phyloP scores from a whole-genome alignment of 2,329 filamentous ascomycete genomes.

The Cercospora zeae-maydis region DNA sequence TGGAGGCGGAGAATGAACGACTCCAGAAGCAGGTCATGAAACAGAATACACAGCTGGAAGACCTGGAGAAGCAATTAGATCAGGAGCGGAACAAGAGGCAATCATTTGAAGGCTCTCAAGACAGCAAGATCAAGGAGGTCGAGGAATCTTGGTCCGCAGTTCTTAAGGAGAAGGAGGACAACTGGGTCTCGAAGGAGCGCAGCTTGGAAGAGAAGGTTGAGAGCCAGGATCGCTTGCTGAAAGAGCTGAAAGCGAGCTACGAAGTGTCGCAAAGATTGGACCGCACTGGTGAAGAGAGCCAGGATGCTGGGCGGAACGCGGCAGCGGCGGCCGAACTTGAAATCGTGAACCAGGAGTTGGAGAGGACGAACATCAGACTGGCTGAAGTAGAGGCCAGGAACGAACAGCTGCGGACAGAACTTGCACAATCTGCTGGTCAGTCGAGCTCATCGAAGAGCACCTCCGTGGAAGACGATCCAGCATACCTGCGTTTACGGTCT shows the following conservation, averaged over 20 bases:
- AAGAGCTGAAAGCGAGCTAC: slow-evolving; percentile 94
- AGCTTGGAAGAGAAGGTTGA: slow-evolving; percentile 88
- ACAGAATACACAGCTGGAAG: slow-evolving; percentile 77
- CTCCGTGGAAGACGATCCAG: slow-evolving; percentile 81
- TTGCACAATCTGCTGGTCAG: slow-evolving; percentile 82
- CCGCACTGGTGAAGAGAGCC: slow-evolving; percentile 61
- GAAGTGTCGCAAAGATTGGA: slow-evolving; percentile 91
- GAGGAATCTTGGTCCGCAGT: slow-evolving; percentile 88
- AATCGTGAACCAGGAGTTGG: slow-evolving; percentile 85
- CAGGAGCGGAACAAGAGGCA: slow-evolving; percentile 69
- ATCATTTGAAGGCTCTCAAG: slow-evolving; percentile 71
- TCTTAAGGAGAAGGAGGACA: slow-evolving; percentile 87
- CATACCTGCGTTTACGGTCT: slow-evolving; percentile 79
- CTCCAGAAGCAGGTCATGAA: slow-evolving; percentile 74
- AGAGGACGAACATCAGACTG: slow-evolving; percentile 79
- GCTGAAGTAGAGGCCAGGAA: slow-evolving; percentile 92
- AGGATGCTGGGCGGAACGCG: slow-evolving; percentile 54
- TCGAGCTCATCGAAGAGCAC: slow-evolving; percentile 58
- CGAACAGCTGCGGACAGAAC: slow-evolving; percentile 83
- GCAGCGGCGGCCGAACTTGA: slow-evolving; percentile 88
- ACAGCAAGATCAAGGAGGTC: slow-evolving; percentile 80
- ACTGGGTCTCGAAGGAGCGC: slow-evolving; percentile 93
- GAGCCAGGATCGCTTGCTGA: slow-evolving; percentile 85
- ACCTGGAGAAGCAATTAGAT: slow-evolving; percentile 75
- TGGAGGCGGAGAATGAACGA: slow-evolving; percentile 83